Evolutionary conservation across 805 yeast species (phyloP).

Genomic region (Candida krabiensis): DNA sequence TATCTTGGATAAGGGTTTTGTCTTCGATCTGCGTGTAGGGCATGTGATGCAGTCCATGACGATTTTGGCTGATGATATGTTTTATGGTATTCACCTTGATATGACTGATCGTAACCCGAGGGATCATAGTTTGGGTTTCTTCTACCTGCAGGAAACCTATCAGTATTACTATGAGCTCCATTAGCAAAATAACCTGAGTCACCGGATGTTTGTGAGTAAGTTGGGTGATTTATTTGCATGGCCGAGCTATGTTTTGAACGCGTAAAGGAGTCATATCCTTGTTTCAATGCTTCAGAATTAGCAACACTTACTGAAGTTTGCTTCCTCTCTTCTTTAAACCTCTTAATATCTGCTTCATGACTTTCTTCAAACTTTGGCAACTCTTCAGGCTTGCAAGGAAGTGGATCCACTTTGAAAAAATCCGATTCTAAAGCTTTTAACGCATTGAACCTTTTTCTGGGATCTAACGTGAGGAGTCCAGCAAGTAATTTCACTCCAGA

Average conservation of each 20-base stretch:
- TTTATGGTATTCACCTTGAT: not conserved
- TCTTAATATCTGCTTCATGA: conserved; percentile 80
- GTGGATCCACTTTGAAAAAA: conserved; percentile 68
- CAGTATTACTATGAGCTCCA: not conserved
- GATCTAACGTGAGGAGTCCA: conserved; percentile 68
- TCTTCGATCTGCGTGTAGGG: conserved; percentile 1
- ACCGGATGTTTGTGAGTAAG: not conserved
- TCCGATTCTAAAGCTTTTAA: conserved; percentile 68
- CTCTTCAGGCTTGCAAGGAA: conserved; percentile 53
- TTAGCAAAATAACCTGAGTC: not conserved
- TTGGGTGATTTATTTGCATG: not conserved
- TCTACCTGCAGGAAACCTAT: not conserved
- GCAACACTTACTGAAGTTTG: conserved; percentile 7
- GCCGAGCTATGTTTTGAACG: conserved; percentile 20
- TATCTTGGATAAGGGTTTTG: not conserved
- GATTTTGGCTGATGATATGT: conserved; percentile 6
- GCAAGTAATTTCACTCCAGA: conserved; percentile 57
- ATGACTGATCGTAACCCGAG: not conserved
- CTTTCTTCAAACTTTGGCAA: conserved; percentile 78
- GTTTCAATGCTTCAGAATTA: conserved; percentile 2
- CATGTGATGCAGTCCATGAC: conserved; percentile 9
- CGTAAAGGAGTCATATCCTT: conserved; percentile 17
- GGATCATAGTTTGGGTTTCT: not conserved
- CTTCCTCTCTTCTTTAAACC: conserved; percentile 43
- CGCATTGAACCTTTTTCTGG: conserved; percentile 74